These are phyloP conservation scores for Wallacemonas sp. DNA, from an alignment of 208 protist species.

Conservation along the genomic window DNA sequence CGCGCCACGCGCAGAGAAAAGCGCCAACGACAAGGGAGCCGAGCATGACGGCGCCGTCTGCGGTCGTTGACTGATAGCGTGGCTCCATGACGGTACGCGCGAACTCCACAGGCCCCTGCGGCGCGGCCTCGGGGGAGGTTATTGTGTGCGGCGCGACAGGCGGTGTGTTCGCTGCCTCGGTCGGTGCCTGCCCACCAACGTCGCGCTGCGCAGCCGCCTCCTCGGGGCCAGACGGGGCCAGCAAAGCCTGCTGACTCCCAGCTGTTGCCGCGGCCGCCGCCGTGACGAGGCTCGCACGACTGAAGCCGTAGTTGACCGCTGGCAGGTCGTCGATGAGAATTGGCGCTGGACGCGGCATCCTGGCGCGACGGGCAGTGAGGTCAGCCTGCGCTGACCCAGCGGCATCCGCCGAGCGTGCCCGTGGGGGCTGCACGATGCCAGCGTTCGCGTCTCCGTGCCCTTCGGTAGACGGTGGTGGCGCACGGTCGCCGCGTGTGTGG, in stretches of 20 bases:
- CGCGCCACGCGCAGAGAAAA: constrained; percentile 59
- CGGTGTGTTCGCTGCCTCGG: not conserved
- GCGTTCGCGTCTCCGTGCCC: not conserved
- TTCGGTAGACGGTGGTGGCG: not conserved
- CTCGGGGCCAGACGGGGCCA: not conserved
- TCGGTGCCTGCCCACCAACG: no score
- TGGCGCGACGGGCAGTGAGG: not conserved
- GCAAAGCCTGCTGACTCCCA: not conserved
- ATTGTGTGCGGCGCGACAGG: not conserved
- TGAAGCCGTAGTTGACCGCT: constrained; percentile 1
- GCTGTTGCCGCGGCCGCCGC: not conserved
- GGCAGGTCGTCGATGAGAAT: constrained; percentile 4
- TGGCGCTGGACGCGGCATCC: not conserved
- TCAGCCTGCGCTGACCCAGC: no score
- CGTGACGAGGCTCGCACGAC: not conserved
- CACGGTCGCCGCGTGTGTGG: not conserved
- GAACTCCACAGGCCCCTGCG: not conserved
- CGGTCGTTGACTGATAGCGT: not conserved
- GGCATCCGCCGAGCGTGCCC: no score
- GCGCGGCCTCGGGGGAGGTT: not conserved
- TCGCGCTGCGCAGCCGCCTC: no score
- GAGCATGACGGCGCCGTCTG: not conserved
- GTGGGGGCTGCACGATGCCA: not conserved
- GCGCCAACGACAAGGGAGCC: constrained; percentile 35
- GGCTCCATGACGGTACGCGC: not conserved